Base-by-base conservation (phyloP, 1,139 yeast species). In the Scheffersomyces stambukii region DNA sequence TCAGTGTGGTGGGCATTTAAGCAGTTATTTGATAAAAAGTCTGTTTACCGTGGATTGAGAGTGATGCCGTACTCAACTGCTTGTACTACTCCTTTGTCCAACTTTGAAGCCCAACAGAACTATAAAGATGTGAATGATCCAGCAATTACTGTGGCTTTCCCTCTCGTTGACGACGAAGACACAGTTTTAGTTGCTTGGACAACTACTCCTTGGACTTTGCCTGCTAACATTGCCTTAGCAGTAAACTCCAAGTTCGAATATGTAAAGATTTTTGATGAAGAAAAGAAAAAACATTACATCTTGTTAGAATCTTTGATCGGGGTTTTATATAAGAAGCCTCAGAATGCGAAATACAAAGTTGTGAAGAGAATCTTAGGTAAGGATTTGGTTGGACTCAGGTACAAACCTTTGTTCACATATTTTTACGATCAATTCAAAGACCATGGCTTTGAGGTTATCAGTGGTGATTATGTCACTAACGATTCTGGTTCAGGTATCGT, bases 41-140 rank as follows among this genome's bases (percentile, higher is more conserved):
- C 86, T 33, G 97, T 91, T 29, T 91, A 91, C 68, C 76, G 95
- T 57, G 98, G 98, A 30, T 81, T 77, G 58, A 77, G 95, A 55
- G 99, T 91, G 33, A 91, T 91, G 99, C 99, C 99, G 24, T 91
- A 91, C 60, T 89, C 97, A 13, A 91, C 97, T 21, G 98, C 95
- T 31, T 81, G 84, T 45, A 91, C 97, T 28, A 91, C 99, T 27
- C 96, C 98, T 24, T 73, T 91, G 53, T 85, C 96, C 40, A 91
- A 93, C 61, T 91, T 91, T 50, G 99, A 91, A 70, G 98, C 98
- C 36, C 97, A 89, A 60, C 95, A 88, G 57, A 91, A 91, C 57
- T 91, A 91, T 71, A 93, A 91, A 68, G 97, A 91, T 39, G 98
- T 91, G 29, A 75, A 80, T 40, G 99, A 91, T 56, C 99, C 99